Evolutionary conservation across 352 stramenopile species (phyloP).

Genomic region (Phytophthora tentaculata): DNA sequence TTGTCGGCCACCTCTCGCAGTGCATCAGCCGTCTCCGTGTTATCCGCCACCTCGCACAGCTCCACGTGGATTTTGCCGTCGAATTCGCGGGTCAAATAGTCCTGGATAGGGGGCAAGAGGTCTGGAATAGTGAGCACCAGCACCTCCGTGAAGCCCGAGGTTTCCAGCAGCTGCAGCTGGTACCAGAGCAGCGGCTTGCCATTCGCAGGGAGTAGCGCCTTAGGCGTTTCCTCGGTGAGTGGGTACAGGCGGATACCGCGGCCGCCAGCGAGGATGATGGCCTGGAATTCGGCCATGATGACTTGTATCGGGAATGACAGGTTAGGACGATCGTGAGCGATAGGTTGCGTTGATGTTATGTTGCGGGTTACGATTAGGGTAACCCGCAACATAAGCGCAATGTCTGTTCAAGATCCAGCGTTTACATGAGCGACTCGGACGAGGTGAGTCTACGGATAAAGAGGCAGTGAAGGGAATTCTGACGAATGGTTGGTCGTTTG

Average conservation of each 20-base stretch:
- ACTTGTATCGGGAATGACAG: constrained; percentile 13
- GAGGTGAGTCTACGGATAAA: constrained; percentile 35
- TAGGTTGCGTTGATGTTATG: constrained; percentile 4
- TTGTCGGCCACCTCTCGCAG: constrained; percentile 73
- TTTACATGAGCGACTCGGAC: constrained; percentile 63
- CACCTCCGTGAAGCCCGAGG: constrained; percentile 78
- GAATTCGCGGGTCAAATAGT: constrained; percentile 81
- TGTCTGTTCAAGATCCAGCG: constrained; percentile 30
- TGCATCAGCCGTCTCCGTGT: constrained; percentile 77
- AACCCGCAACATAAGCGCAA: too few relatives aligned
- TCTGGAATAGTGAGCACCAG: constrained; percentile 70
- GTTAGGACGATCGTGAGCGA: background rate
- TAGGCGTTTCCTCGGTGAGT: constrained; percentile 80
- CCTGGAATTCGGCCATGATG: constrained; percentile 84
- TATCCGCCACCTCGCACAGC: constrained; percentile 74
- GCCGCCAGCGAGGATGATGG: constrained; percentile 81
- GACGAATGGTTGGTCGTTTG: background rate
- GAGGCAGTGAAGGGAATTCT: background rate
- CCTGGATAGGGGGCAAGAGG: constrained; percentile 70
- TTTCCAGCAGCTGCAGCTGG: constrained; percentile 82
- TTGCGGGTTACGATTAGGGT: too few relatives aligned
- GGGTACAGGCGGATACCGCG: constrained; percentile 82
- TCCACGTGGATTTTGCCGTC: constrained; percentile 84
- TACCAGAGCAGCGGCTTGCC: constrained; percentile 80
- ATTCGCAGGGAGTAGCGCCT: constrained; percentile 71